Conservation (phyloP, 768 basidiomycete species). For the Suillus fuscotomentosus region DNA sequence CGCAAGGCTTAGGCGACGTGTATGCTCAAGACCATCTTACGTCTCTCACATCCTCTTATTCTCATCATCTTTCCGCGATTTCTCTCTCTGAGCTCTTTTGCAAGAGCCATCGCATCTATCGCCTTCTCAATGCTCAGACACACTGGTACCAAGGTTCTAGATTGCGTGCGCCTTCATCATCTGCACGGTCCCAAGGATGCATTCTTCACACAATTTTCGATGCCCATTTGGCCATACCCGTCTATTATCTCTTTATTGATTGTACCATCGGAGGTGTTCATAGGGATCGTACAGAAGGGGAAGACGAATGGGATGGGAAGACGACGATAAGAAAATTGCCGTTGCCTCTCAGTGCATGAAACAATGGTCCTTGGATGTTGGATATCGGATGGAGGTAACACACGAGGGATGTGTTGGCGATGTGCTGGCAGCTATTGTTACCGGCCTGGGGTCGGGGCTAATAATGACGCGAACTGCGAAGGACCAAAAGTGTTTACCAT, state of each 20-base stretch:
- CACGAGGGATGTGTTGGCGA: neutral
- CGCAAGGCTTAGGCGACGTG: neutral
- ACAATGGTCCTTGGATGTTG: neutral
- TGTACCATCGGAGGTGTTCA: neutral
- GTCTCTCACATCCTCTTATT: neutral
- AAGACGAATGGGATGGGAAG: neutral
- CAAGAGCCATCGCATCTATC: neutral
- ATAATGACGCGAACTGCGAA: neutral
- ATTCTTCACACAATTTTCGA: too few species aligned
- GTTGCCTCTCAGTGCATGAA: neutral
- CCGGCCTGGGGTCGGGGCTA: neutral
- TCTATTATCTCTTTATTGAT: neutral
- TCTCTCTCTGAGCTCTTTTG: neutral
- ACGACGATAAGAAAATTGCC: neutral
- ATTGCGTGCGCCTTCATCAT: neutral
- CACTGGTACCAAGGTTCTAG: neutral
- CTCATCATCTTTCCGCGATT: neutral
- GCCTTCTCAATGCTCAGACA: neutral
- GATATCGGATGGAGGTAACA: neutral
- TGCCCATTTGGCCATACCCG: too few species aligned
- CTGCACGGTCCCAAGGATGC: neutral
- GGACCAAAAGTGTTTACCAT: too few species aligned
- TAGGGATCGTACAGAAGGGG: neutral
- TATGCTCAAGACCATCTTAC: neutral
- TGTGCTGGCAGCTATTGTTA: neutral